Evolutionary conservation across 345 rosid species (phyloP), one percentile per base, ranked within the genome.

Genomic region (Gossypium turneri): DNA sequence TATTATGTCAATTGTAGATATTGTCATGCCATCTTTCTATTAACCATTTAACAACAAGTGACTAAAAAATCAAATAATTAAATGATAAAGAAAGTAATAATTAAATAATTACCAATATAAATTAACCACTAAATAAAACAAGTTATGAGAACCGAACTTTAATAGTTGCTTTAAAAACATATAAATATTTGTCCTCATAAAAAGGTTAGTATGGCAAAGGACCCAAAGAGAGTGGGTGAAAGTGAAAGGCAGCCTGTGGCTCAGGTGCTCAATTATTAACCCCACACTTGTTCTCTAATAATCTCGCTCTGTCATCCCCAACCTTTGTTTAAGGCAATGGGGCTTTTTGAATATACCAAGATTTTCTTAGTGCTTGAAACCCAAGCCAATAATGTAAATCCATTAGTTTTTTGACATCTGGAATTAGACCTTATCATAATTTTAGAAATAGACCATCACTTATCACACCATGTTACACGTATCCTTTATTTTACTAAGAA

Each of bases 251-350:
- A 63, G 73, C 72, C 72, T 5, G 12, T 2, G 1, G 15, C 52
- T 53, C 22, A 53, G 22, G 44, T 78, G 75, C 78, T 79, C 79
- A 58, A 79, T 79, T 48, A 75, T 79, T 79, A 71, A 56, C 19
- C 25, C 47, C 50, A 59, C 75, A 53, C 67, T 74, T 70, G 7
- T 38, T 10, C 55, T 19, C 66, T 62, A 62, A 45, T 10, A 19
- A 29, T 52, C 24, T 53, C 15, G 27, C 3, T 29, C 1, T 29
- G 4, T 3, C 34, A 29, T 12, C 7, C 41, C 10, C 66, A 11
- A 4, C n/a, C 45, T 41, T 4, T 34, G 7, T n/a, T 15, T 4
- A 51, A 51, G 55, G 19, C 55, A 51, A 51, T 13, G 55, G n/a
- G 16, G 55, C 19, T 51, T 51, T 51, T 51, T 51, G n/a, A 51